These are phyloP conservation scores for Botrytis tulipae DNA, from an alignment of 2,329 filamentous ascomycete genomes.

Conservation along the genomic window DNA sequence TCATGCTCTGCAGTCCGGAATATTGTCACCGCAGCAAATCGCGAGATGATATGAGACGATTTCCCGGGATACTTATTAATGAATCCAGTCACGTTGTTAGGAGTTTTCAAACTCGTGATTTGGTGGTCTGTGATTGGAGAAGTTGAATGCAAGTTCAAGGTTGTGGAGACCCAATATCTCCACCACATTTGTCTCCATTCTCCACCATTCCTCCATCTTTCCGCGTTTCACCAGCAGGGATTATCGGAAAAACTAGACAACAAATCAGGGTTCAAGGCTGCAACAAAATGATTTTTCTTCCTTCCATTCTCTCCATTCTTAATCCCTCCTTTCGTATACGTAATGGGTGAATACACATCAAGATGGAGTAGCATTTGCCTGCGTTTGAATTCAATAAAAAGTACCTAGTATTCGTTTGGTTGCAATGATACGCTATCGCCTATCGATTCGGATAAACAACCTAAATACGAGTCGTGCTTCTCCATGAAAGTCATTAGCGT, in stretches of 20 bases:
- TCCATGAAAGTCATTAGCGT: not conserved
- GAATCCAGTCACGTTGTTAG: constrained; percentile 6
- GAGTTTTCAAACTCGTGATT: not conserved
- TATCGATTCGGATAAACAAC: not conserved
- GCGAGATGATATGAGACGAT: not conserved
- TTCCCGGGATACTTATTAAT: not conserved
- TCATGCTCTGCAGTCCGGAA: not conserved
- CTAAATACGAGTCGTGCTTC: not conserved
- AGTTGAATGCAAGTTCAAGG: constrained; percentile 12
- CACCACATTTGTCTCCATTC: constrained; percentile 7
- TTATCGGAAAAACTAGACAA: not conserved
- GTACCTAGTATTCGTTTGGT: not conserved
- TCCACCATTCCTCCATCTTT: constrained; percentile 13
- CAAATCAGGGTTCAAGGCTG: constrained; percentile 1
- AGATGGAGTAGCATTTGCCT: not conserved
- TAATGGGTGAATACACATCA: not conserved
- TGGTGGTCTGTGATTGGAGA: constrained; percentile 13
- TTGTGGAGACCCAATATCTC: constrained; percentile 5
- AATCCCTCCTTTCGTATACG: not conserved
- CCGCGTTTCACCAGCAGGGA: constrained; percentile 1
- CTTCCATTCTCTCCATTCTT: not conserved
- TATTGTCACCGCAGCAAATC: not conserved
- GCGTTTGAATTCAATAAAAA: not conserved
- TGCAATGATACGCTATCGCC: not conserved
- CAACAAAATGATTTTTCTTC: not conserved